These are phyloP conservation scores for Metschnikowia continentalis DNA, from an alignment of 805 yeast genomes.

Conservation along the genomic window DNA sequence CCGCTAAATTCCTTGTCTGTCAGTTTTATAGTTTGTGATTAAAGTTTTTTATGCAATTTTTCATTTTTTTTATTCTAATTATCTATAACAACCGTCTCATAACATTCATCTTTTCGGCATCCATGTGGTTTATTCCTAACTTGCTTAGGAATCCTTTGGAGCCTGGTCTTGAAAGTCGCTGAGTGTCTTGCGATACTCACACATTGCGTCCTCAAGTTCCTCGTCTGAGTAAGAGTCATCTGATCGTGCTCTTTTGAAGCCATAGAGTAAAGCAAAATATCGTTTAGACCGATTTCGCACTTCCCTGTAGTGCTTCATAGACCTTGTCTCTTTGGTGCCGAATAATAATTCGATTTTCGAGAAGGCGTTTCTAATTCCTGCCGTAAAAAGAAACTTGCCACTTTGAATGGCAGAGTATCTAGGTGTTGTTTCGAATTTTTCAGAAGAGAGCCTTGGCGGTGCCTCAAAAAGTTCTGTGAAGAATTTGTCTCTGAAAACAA, in stretches of 20 bases:
- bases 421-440: background rate
- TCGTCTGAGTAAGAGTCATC: background rate
- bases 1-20: too few relatives aligned
- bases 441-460: background rate
- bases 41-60: background rate
- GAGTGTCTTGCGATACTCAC: background rate
- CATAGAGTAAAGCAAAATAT: background rate
- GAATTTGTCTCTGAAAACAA: background rate
- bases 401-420: background rate
- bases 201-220: background rate
- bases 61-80: background rate
- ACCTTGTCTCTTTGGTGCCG: background rate
- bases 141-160: background rate
- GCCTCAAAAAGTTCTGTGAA: background rate
- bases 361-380: background rate
- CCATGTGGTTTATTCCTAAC: background rate
- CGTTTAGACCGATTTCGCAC: background rate
- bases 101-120: background rate
- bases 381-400: background rate
- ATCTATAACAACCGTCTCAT: background rate
- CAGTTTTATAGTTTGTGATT: too few relatives aligned
- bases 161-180: background rate
- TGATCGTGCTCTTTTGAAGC: too few relatives aligned
- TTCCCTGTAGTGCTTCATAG: background rate
- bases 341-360: background rate